A percentile compares a stretch with the other conserved stretches of the same genome.
Evolutionary conservation across 2,329 filamentous ascomycete genomes (phyloP).

Genomic region (Pyricularia pennisetigena): DNA sequence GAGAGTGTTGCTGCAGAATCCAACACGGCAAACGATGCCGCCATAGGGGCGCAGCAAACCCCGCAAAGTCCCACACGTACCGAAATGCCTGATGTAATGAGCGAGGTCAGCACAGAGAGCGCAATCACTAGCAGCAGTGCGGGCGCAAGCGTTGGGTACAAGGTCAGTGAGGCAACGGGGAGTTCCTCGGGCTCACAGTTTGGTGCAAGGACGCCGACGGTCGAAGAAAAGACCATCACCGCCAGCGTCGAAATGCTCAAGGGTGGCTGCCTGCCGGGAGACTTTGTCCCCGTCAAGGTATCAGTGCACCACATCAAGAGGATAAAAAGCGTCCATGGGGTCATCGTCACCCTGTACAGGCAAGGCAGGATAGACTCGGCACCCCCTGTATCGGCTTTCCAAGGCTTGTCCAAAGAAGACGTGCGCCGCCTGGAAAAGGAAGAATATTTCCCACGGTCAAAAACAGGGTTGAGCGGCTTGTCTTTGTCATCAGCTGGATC

Average conservation of each 20-base stretch:
- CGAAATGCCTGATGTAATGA: slow-evolving; percentile 39
- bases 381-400: slow-evolving; percentile 40
- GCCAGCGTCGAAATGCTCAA: slow-evolving; percentile 75
- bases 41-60: slow-evolving; percentile 24
- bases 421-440: slow-evolving; percentile 64
- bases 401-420: slow-evolving; percentile 45
- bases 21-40: slow-evolving; percentile 24
- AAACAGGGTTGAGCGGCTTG: slow-evolving; percentile 75
- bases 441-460: slow-evolving; percentile 79
- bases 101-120: slow-evolving; percentile 64
- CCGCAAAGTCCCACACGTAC: slow-evolving; percentile 33
- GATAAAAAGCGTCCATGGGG: slow-evolving; percentile 82
- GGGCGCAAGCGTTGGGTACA: slow-evolving; percentile 36
- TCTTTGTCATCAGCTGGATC: slow-evolving; percentile 80
- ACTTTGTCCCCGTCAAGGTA: slow-evolving; percentile 70
- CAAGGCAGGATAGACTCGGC: slow-evolving; percentile 82
- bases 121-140: slow-evolving; percentile 53
- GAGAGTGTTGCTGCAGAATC: slow-evolving; percentile 31
- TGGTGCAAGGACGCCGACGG: slow-evolving; percentile 27
- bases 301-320: slow-evolving; percentile 80
- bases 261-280: slow-evolving; percentile 78
- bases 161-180: not conserved
- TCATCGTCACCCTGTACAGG: slow-evolving; percentile 86
- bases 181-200: slow-evolving; percentile 1
- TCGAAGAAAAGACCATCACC: slow-evolving; percentile 71